Evolutionary conservation across 306 rosid genomes (phyloP).

Genomic region (Castanospermum australe): DNA sequence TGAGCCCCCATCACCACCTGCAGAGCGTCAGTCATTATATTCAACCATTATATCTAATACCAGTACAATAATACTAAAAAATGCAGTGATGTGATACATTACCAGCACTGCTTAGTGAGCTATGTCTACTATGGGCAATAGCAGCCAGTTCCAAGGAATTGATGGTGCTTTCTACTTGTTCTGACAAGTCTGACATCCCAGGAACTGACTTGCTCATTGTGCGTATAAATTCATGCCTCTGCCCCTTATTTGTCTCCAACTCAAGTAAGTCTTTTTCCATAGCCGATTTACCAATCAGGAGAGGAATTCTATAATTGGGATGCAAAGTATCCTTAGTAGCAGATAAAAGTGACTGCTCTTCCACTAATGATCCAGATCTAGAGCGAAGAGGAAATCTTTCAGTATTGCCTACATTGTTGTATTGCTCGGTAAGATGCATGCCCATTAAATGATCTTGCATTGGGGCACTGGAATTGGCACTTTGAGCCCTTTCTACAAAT

Average conservation of each 20-base stretch:
- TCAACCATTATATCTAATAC: slow-evolving; percentile 16
- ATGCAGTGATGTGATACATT: slow-evolving; percentile 1
- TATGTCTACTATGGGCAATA: slow-evolving; percentile 59
- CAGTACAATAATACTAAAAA: not conserved
- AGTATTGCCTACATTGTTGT: slow-evolving; percentile 38
- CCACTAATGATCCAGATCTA: slow-evolving; percentile 48
- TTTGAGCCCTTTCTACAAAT: slow-evolving; percentile 39
- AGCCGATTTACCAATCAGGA: slow-evolving; percentile 42
- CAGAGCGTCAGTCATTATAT: slow-evolving; percentile 16
- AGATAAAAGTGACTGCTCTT: slow-evolving; percentile 46
- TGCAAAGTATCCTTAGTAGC: slow-evolving; percentile 40
- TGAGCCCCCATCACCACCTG: slow-evolving; percentile 63
- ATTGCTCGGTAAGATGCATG: slow-evolving; percentile 44
- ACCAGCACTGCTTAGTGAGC: slow-evolving; percentile 72
- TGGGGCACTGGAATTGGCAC: slow-evolving; percentile 39
- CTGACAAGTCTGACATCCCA: slow-evolving; percentile 46
- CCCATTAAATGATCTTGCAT: slow-evolving; percentile 47
- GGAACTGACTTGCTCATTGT: slow-evolving; percentile 39
- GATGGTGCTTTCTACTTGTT: slow-evolving; percentile 45
- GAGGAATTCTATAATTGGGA: slow-evolving; percentile 47
- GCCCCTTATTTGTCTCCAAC: slow-evolving; percentile 49
- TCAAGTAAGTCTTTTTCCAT: slow-evolving; percentile 47
- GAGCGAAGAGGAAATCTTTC: slow-evolving; percentile 48
- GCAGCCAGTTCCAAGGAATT: slow-evolving; percentile 45
- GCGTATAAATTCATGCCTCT: slow-evolving; percentile 43